Base-by-base conservation (phyloP, 208 protist species). In the Entamoeba invadens region DNA sequence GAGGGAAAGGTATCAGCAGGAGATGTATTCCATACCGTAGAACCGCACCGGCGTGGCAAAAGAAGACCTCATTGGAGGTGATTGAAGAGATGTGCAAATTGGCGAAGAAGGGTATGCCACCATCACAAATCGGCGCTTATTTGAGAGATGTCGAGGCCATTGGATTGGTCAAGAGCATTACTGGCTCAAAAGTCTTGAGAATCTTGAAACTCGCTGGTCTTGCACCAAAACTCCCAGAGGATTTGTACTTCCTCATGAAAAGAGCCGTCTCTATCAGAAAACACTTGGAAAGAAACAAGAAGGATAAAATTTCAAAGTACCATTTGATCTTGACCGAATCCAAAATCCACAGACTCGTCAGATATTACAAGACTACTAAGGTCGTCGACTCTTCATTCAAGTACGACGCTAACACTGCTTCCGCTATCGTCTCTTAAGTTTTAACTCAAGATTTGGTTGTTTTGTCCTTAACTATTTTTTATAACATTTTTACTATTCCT, bases 311-410 rank as follows among this genome's bases (percentile, higher is more conserved):
- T 96, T 97, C 97, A 95, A 99, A 99, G 98, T 99, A 99, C 98
- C 97, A 98, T 95, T 97, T 99, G 91, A 99, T 99, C 97, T 97
- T 99, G 44, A 98, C 99, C 94, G 99, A 99, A 98, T 98, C 97
- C 92, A 97, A 99, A 95, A 99, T 99, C 95, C 99, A 99, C 97
- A 97, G 99, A 95, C 96, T 99, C 14, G 97, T 98, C 92, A 98
- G 99, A 96, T 99, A 99, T 97, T 99, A 99, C 98, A 97, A 97
- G 94, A 93, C 47, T 46, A 96, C 95, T 46, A 95, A 96, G 91
- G 93, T 96, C 68, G 95, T 99, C 44, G 95, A 98, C 68, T 97
- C 98, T 92, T 98, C 96, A 95, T 99, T 97, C 97, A 98, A 98
- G 96, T 99, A 99, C 95, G 95, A 97, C 77, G 94, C 96, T 45